Evolutionary conservation across 2,329 filamentous ascomycete genomes (phyloP).

Genomic region (Pseudocercospora ulei): DNA sequence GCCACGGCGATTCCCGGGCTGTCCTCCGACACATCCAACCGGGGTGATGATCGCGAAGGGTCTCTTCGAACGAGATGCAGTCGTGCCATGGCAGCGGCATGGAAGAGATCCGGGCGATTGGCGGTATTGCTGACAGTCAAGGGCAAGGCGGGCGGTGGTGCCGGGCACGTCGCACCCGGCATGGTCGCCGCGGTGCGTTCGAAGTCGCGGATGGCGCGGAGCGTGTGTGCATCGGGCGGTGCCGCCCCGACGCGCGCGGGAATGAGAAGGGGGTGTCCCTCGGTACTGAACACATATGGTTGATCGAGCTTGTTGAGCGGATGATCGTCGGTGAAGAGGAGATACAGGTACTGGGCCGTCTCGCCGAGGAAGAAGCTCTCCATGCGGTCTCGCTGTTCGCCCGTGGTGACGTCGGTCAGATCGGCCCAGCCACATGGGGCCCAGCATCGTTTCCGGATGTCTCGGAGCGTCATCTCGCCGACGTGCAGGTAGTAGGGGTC

Average conservation of each 20-base stretch:
- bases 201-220: constrained; percentile 7
- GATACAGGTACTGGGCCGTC: constrained; percentile 88
- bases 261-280: constrained; percentile 86
- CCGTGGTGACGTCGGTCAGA: constrained; percentile 51
- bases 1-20: constrained; percentile 47
- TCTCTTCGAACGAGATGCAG: constrained; percentile 60
- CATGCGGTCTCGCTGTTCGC: constrained; percentile 88
- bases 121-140: constrained; percentile 71
- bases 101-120: constrained; percentile 71
- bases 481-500: constrained; percentile 96
- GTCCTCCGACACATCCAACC: constrained; percentile 43
- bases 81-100: constrained; percentile 74
- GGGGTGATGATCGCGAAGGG: constrained; percentile 36
- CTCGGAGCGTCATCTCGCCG: constrained; percentile 85
- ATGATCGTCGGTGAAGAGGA: constrained; percentile 78
- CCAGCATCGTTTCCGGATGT: constrained; percentile 82
- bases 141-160: constrained; percentile 49
- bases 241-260: constrained; percentile 16
- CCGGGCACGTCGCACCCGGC: constrained; percentile 53
- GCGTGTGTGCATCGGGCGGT: neutral
- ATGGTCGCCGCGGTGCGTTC: constrained; percentile 17
- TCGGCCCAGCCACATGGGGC: constrained; percentile 89
- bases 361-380: constrained; percentile 98
- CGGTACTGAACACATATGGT: constrained; percentile 87
- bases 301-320: constrained; percentile 79